Conservation (phyloP, 2,329 filamentous ascomycete species). For the Xylariaceae sp. region DNA sequence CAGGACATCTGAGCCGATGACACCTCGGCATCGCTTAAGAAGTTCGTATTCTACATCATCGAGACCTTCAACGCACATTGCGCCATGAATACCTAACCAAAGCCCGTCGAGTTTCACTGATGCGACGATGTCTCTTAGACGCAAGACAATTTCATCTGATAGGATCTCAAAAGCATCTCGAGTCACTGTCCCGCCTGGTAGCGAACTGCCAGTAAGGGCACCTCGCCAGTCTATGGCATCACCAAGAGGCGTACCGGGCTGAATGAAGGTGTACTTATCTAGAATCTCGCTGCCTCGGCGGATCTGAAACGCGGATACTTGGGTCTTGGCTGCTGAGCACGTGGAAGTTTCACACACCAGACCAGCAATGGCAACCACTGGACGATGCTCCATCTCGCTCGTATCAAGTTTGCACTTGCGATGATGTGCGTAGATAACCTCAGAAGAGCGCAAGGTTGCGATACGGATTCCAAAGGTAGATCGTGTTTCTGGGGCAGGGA, state of each 20-base stretch:
- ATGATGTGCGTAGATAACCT: no score
- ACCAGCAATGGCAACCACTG: slow-evolving; percentile 50
- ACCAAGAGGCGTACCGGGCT: slow-evolving; percentile 38
- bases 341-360: slow-evolving; percentile 54
- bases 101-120: slow-evolving; percentile 42
- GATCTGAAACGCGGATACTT: slow-evolving; percentile 48
- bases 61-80: slow-evolving; percentile 51
- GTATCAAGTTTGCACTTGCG: background rate
- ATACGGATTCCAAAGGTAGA: no score
- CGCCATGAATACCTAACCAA: slow-evolving; percentile 57
- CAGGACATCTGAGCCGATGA: slow-evolving; percentile 45
- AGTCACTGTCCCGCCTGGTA: slow-evolving; percentile 48
- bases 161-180: slow-evolving; percentile 46
- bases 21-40: slow-evolving; percentile 41
- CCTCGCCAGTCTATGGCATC: slow-evolving; percentile 48
- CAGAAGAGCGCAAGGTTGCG: no score
- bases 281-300: slow-evolving; percentile 42
- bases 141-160: slow-evolving; percentile 35
- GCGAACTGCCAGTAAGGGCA: slow-evolving; percentile 48
- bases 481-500: no score
- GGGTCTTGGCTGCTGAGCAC: slow-evolving; percentile 49
- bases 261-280: slow-evolving; percentile 45
- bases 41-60: slow-evolving; percentile 49
- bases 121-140: slow-evolving; percentile 37
- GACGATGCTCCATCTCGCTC: slow-evolving; percentile 25